phyloP scores from a whole-genome alignment of 805 yeast genomes.

The Candida fluviatilis region DNA sequence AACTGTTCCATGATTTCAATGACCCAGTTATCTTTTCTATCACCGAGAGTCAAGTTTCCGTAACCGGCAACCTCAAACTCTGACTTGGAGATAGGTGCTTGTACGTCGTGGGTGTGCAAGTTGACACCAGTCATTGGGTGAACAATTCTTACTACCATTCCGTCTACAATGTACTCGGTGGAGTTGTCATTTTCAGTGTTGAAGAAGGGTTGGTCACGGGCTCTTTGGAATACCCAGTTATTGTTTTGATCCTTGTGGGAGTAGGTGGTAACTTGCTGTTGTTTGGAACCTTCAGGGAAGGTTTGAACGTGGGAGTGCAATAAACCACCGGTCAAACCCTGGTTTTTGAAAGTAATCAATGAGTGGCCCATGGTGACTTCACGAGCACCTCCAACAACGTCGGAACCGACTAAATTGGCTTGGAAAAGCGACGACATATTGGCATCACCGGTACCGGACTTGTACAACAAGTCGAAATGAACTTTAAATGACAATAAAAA shows the following conservation, averaged over 20 bases:
- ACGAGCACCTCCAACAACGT: slow-evolving; percentile 63
- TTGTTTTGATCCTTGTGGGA: slow-evolving; percentile 44
- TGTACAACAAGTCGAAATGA: slow-evolving; percentile 69
- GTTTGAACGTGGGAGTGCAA: slow-evolving; percentile 45
- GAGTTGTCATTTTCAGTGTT: slow-evolving; percentile 28
- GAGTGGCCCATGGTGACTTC: slow-evolving; percentile 55
- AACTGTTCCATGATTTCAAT: slow-evolving; percentile 62
- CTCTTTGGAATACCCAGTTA: slow-evolving; percentile 45
- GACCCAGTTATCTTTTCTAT: slow-evolving; percentile 72
- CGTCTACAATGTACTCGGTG: slow-evolving; percentile 46
- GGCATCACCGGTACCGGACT: slow-evolving; percentile 79
- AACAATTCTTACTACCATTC: slow-evolving; percentile 56
- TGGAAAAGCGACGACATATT: slow-evolving; percentile 79
- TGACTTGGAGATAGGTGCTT: slow-evolving; percentile 55
- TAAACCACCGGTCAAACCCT: slow-evolving; percentile 42
- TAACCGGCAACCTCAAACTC: slow-evolving; percentile 69
- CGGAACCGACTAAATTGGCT: slow-evolving; percentile 67
- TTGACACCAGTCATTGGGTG: slow-evolving; percentile 63
- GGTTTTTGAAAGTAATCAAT: slow-evolving; percentile 36
- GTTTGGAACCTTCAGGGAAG: slow-evolving; percentile 45
- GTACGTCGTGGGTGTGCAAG: slow-evolving; percentile 67
- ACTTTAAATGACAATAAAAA: slow-evolving; percentile 67
- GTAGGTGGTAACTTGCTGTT: slow-evolving; percentile 46
- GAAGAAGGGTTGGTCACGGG: slow-evolving; percentile 33
- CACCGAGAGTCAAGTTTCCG: slow-evolving; percentile 64